Conservation (phyloP, 1,139 yeast species). For the Debaryomyces fabryi region DNA sequence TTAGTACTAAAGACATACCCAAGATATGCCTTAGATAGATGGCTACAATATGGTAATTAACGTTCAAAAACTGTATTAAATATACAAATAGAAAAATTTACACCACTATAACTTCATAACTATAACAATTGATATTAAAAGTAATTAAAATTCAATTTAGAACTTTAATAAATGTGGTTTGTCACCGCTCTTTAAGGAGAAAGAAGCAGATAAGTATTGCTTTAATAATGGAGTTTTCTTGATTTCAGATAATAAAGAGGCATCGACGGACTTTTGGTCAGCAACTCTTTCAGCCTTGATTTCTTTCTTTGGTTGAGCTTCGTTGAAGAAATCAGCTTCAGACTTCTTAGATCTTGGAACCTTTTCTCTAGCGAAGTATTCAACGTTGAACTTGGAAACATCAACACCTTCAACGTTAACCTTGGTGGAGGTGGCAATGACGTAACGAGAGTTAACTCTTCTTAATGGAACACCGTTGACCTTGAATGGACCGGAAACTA, state of each 20-base stretch:
- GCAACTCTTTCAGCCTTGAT: conserved; percentile 94
- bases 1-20: background rate
- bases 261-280: conserved; percentile 97
- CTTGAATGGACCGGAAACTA: conserved; percentile 99
- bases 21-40: background rate
- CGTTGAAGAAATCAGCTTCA: conserved; percentile 95
- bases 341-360: conserved; percentile 75
- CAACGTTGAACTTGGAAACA: conserved; percentile 90
- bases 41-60: conserved; percentile 5
- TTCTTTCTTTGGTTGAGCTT: conserved; percentile 83
- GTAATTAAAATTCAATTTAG: conserved; percentile 44
- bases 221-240: conserved; percentile 98
- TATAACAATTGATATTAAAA: conserved; percentile 15
- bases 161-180: conserved; percentile 98
- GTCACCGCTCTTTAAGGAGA: conserved; percentile 99
- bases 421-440: conserved; percentile 97
- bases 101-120: conserved; percentile 20
- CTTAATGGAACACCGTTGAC: conserved; percentile 99
- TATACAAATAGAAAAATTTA: conserved; percentile 34
- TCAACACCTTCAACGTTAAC: conserved; percentile 80
- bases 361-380: conserved; percentile 98
- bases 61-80: conserved; percentile 35
- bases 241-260: conserved; percentile 90
- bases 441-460: conserved; percentile 99
- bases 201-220: conserved; percentile 95